Base-by-base conservation (phyloP, 2,329 filamentous ascomycete species). In the Fusarium fracticaudum region DNA sequence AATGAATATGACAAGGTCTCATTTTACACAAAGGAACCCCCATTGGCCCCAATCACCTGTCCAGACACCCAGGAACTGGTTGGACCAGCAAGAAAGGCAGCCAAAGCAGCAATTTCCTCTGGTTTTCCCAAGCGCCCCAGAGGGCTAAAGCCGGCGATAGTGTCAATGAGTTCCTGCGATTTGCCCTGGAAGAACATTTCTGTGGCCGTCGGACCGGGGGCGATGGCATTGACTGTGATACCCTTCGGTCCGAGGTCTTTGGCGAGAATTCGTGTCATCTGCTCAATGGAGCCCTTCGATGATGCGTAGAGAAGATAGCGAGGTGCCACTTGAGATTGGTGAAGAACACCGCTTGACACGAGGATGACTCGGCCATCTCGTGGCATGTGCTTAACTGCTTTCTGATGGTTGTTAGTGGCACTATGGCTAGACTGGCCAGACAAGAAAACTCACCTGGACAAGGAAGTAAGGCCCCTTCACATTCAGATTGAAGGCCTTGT, bases 161-260 rank as follows among this genome's bases (percentile, higher is more conserved):
- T 67, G 2, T 67, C 53, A 1, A 68, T 54, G 9, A 68, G 64
- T 12, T 61, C 53, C 4, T 68, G 63, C 1, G 65, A 61, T 12
- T 68, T 68, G 3, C 65, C 63, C 18, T 67, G 40, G 6, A 68
- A 68, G 29, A 68, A 68, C 63, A 68, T 50, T 10, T 68, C 65
- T 1, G 65, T 68, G 6, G 63, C 65, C 1, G 63, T 68, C 6
- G 65, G 65, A 3, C 65, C 63, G 11, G 65, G 65, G 1, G 65
- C 65, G 4, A 68, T 61, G 2, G 63, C 43, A 12, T 68, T 68
- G 8, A 68, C 65, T 8, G 63, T 68, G 6, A 67, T 68, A 1
- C 65, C 65, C 31, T 41, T 67, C 7, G 54, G n/a, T 43, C 65
- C 65, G 2, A 68, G 51, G 0, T 68, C 63, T 37, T 68, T 68